A percentile compares a stretch with the other conserved stretches of the same genome.
Conservation (phyloP, 129 eudicot genomes). For the Apium graveolens region DNA sequence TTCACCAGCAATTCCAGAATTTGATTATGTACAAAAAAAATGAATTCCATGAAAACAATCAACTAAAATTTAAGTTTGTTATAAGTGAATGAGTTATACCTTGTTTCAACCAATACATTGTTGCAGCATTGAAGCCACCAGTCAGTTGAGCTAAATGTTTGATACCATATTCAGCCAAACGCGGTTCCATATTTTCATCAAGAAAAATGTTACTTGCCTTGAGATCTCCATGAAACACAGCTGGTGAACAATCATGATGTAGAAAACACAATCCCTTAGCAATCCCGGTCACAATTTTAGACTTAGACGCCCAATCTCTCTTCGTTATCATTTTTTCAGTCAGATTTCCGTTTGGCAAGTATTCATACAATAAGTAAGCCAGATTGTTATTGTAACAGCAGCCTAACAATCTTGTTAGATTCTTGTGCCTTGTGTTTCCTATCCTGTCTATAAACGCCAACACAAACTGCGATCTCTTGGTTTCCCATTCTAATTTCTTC, state of each 20-base stretch:
- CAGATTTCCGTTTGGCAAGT: slow-evolving; percentile 66
- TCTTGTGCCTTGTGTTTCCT: slow-evolving; percentile 72
- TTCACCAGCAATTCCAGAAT: not conserved
- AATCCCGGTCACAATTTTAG: slow-evolving; percentile 44
- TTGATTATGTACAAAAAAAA: not conserved
- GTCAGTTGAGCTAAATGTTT: slow-evolving; percentile 26
- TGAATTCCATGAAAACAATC: not conserved
- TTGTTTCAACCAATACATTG: slow-evolving; percentile 36
- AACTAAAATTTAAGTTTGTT: not conserved
- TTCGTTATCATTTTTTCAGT: slow-evolving; percentile 45
- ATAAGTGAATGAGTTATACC: slow-evolving; percentile 27
- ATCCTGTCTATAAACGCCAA: slow-evolving; percentile 35
- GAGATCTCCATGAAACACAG: slow-evolving; percentile 73
- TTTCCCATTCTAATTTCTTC: slow-evolving; percentile 70
- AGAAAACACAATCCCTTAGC: slow-evolving; percentile 67
- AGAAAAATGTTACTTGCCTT: slow-evolving; percentile 53
- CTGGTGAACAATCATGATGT: slow-evolving; percentile 72
- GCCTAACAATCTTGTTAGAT: slow-evolving; percentile 66
- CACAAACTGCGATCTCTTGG: slow-evolving; percentile 36
- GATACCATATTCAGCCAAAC: slow-evolving; percentile 62
- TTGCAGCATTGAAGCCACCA: slow-evolving; percentile 13
- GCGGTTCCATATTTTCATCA: slow-evolving; percentile 88
- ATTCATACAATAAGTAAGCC: slow-evolving; percentile 64
- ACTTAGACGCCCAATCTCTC: slow-evolving; percentile 72
- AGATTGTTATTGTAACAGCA: slow-evolving; percentile 53